Evolutionary conservation across 371 early-diverging fungal genomes (phyloP).

Genomic region (Syncephalastrum sp.): DNA sequence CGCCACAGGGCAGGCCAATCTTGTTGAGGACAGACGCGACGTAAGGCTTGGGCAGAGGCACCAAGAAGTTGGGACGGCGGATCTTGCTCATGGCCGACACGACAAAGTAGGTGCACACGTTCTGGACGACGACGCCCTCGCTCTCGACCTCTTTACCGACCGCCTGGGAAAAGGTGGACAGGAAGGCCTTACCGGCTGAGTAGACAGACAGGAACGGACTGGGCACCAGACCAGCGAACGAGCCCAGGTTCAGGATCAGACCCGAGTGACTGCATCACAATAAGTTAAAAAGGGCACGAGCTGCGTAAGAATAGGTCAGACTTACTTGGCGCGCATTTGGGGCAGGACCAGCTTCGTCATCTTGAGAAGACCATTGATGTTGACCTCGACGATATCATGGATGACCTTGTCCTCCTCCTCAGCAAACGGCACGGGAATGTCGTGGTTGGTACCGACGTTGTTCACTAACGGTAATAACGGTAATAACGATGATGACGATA

Average conservation of each 20-base stretch:
- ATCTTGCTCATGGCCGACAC: slow-evolving; percentile 93
- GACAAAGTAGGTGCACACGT: slow-evolving; percentile 93
- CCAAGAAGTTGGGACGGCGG: slow-evolving; percentile 67
- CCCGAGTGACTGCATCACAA: slow-evolving; percentile 62
- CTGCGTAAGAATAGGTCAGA: background rate
- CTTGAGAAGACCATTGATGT: slow-evolving; percentile 80
- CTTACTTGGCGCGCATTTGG: slow-evolving; percentile 63
- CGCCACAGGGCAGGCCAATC: slow-evolving; percentile 78
- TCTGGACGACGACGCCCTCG: slow-evolving; percentile 82
- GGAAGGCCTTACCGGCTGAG: slow-evolving; percentile 93
- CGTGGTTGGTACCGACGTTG: slow-evolving; percentile 93
- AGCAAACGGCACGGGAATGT: slow-evolving; percentile 79
- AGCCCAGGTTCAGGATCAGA: slow-evolving; percentile 93
- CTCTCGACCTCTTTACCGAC: slow-evolving; percentile 82
- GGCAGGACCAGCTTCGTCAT: slow-evolving; percentile 86
- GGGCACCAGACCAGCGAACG: slow-evolving; percentile 88
- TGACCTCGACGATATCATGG: slow-evolving; percentile 83
- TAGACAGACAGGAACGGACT: slow-evolving; percentile 90
- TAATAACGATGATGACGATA: too few species aligned
- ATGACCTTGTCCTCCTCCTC: slow-evolving; percentile 72
- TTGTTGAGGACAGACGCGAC: slow-evolving; percentile 72
- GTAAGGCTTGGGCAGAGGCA: slow-evolving; percentile 83
- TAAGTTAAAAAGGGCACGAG: slow-evolving; percentile 1
- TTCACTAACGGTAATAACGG: slow-evolving; percentile 82
- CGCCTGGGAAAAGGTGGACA: slow-evolving; percentile 88